Base-by-base conservation (phyloP, 1,139 yeast genomes). In the Blastobotrys illinoisensis region DNA sequence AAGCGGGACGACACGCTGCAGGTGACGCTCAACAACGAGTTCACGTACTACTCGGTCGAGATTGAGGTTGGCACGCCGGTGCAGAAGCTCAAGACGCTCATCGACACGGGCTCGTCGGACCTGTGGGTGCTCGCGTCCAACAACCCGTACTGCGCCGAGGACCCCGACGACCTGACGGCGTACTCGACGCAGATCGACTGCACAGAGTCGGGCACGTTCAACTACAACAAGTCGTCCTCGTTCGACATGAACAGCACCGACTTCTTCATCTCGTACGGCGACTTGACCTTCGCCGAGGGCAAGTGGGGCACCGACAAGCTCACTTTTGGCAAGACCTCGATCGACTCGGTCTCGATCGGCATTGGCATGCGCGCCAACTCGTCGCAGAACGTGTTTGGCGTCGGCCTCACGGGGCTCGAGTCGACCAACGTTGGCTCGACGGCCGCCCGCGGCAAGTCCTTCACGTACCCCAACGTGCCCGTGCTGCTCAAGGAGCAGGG, bases 181-280 rank as follows among this genome's bases (percentile, higher is more conserved):
- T 40, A 56, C 26, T 61, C 58, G 19, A 57, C 51, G 46, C 50
- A 48, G 32, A 51, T 55, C 21, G 55, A 54, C 40, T 62, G 64
- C 50, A 21, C 50, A 21, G 54, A 51, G 1, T 40, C 49, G 21
- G 63, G 64, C 18, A 58, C 64, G 18, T 64, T 64, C 49, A 56
- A 63, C 50, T 47, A 49, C 26, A 58, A 52, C 54, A 51, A 56
- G 46, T 62, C 66, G 14, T 51, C 60, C 7, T 50, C 64, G 13
- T 59, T 59, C 58, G 57, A 57, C 49, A 40, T 48, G 49, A 60
- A 63, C 49, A 47, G 51, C 36, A 51, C 55, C 16, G 53, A 50
- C 28, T 79, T 62, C 46, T 65, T 61, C 50, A 86, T 86, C 62
- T 57, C 71, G 28, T 88, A 88, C 63, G 91, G 84, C 32, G 95